Evolutionary conservation across 371 early-diverging fungal species (phyloP).

Genomic region (Lichtheimia corymbifera): DNA sequence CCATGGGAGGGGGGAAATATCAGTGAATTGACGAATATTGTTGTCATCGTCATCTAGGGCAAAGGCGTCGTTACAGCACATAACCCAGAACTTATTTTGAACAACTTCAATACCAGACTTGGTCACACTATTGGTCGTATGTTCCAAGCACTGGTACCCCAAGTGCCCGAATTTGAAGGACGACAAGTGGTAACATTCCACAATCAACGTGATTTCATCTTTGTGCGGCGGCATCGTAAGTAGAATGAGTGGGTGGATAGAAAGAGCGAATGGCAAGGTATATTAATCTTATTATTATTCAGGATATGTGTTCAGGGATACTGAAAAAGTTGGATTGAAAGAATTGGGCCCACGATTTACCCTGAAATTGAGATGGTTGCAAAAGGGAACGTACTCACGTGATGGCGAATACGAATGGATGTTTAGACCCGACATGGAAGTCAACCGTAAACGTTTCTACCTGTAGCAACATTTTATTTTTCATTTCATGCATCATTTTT

Average conservation of each 20-base stretch:
- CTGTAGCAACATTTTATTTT: slow-evolving; percentile 41
- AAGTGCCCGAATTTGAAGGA: slow-evolving; percentile 94
- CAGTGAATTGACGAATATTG: not conserved
- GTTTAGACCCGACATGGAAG: slow-evolving; percentile 87
- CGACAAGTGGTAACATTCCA: slow-evolving; percentile 97
- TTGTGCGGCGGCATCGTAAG: slow-evolving; percentile 93
- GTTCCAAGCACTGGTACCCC: slow-evolving; percentile 96
- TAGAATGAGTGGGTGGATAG: not conserved
- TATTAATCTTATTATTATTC: not conserved
- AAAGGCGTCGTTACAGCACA: slow-evolving; percentile 86
- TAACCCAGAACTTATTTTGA: slow-evolving; percentile 95
- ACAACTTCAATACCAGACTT: slow-evolving; percentile 96
- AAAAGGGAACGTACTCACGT: slow-evolving; percentile 91
- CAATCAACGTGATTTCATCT: slow-evolving; percentile 99
- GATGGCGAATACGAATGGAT: slow-evolving; percentile 96
- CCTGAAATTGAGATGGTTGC: slow-evolving; percentile 90
- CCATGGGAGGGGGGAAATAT: no score
- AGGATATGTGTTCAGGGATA: slow-evolving; percentile 85
- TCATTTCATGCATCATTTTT: slow-evolving; percentile 6
- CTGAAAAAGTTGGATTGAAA: slow-evolving; percentile 89
- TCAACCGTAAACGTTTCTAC: slow-evolving; percentile 83
- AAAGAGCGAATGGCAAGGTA: not conserved
- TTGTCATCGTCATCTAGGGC: slow-evolving; percentile 45
- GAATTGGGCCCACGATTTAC: slow-evolving; percentile 98
- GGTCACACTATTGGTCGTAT: slow-evolving; percentile 97